Base-by-base conservation (phyloP, 2,329 filamentous ascomycete genomes). In the Penicillium brevicompactum region DNA sequence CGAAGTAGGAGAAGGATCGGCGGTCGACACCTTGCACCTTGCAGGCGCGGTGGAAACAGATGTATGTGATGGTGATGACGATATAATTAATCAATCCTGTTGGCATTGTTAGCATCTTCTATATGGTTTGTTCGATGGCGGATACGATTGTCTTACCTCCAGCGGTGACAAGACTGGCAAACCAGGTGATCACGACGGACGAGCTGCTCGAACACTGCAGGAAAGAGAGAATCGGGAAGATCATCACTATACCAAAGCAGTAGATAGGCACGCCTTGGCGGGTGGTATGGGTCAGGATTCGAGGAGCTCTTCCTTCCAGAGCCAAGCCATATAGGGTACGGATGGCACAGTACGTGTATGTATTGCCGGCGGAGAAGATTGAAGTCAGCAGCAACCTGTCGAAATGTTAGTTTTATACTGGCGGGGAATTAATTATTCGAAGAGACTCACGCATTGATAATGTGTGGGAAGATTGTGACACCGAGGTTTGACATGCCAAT, bases 231-330 rank as follows among this genome's bases (percentile, higher is more conserved):
- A 82, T 71, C 8, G 80, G 79, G 70, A 84, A 82, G 30, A 78
- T 63, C 76, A 84, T 82, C 49, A 82, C 79, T 5, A 84, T 61
- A 32, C 58, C 63, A 69, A 86, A 84, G 65, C 80, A 82, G 67
- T 79, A 86, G 61, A 87, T 79, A 9, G 84, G 84, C 0, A 87
- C 84, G 66, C 87, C 87, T 10, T 81, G 80, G 60, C 76, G 79
- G 9, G 82, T 88, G 67, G 80, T 84, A 68, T 83, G 81, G 58
- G 79, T 78, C 21, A 89, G 77, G 66, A 87, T 67, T 44, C 72
- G 74, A 0, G 82, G 82, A 0, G 82, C 82, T 41, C 78, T 74
- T 13, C 82, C 81, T 56, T 84, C 80, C 3, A 83, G 74, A 2
- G 82, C 75, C 21, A 84, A 71, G 21, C 79, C 76, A 68, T 84